Conservation (phyloP, 108 stramenopile genomes). For the Tribonema minus region DNA sequence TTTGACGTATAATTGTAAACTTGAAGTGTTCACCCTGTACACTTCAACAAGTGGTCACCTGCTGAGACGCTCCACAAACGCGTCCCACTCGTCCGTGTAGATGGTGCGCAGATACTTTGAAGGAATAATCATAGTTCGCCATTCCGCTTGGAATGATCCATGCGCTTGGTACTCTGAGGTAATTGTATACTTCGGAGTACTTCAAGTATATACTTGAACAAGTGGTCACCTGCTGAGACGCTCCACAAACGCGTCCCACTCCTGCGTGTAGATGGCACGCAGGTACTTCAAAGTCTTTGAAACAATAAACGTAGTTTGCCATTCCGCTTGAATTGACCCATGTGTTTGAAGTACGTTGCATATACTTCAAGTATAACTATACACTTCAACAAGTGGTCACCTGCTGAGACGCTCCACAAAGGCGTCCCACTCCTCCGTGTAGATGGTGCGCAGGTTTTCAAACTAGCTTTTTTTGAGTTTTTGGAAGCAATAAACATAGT, state of each 20-base stretch:
- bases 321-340: too few species aligned
- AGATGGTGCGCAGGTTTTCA: neutral
- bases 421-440: neutral
- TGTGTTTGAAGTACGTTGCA: too few species aligned
- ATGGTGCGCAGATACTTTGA: too few species aligned
- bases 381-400: neutral
- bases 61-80: constrained; percentile 9
- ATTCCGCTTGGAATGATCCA: too few species aligned
- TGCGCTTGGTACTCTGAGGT: neutral
- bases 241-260: neutral
- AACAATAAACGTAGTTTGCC: neutral
- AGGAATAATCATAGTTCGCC: too few species aligned
- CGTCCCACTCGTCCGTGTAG: constrained; percentile 25
- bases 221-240: neutral
- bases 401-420: neutral
- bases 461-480: too few species aligned
- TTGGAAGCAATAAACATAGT: too few species aligned
- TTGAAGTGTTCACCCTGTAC: neutral
- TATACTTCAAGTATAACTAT: too few species aligned
- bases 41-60: neutral
- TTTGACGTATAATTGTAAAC: neutral
- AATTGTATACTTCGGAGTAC: neutral
- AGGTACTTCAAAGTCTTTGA: neutral
- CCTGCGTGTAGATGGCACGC: neutral
- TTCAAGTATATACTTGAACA: neutral